Evolutionary conservation across 495 filamentous ascomycete genomes (phyloP), one percentile per base, ranked within the genome.

Genomic region (Neurospora sp.): DNA sequence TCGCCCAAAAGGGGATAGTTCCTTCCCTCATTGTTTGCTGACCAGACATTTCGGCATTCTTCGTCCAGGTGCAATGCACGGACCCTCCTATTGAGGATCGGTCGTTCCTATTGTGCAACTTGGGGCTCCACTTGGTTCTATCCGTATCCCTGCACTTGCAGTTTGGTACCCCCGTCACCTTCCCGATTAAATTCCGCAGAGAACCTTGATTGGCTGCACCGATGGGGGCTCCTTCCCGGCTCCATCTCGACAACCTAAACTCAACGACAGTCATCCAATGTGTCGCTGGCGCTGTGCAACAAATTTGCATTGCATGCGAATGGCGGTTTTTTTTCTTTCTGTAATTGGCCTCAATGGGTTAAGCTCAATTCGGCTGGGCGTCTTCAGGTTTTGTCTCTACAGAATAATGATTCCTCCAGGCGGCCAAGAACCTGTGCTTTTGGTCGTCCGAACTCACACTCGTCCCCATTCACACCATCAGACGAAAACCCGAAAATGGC

Each of bases 1-100:
- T 1, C 44, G 0, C 3, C n/a, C 44, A 20, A 2, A 5, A 22
- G n/a, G n/a, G 9, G 0, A n/a, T n/a, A n/a, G n/a, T n/a, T n/a
- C n/a, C n/a, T n/a, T n/a, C n/a, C n/a, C n/a, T 20, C 20, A 20
- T n/a, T n/a, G n/a, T 2, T 46, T 9, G 2, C 6, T 10, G 3
- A 20, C 3, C 7, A 46, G 5, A 10, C 4, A 48, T 48, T n/a
- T 44, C 44, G n/a, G n/a, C 6, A 44, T 44, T 2, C 0, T 44
- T 4, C 4, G 39, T 40, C 5, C 6, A 41, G 40, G 40, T 14
- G 12, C 40, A 46, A 20, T 1, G 42, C 8, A n/a, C 18, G 18
- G 8, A 8, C 44, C 3, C 0, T 46, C 9, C 16, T 46, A 46
- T 46, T 48, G 9, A 48, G 44, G 0, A 18, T 1, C n/a, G 16